Conservation (phyloP, 108 stramenopile species). For the Halocafeteria seosinensis region DNA sequence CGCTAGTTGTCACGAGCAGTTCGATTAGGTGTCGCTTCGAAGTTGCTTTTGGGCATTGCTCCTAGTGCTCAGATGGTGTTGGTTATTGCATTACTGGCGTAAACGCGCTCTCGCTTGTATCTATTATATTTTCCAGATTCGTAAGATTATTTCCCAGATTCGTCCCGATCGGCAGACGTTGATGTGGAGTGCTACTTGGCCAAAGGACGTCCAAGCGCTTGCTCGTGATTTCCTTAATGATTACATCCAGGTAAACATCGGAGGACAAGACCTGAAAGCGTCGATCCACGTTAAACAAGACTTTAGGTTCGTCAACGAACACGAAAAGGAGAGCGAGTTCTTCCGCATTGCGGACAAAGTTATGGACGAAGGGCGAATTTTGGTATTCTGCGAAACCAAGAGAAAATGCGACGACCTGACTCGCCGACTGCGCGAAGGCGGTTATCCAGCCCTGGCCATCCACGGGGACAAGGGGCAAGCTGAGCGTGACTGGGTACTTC, state of each 20-base stretch:
- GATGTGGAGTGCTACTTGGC: conserved; percentile 98
- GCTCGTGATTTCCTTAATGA: conserved; percentile 79
- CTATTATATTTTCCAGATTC: conserved; percentile 72
- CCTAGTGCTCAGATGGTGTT: too few relatives aligned
- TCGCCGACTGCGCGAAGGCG: conserved; percentile 60
- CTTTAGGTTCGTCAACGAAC: conserved; percentile 35
- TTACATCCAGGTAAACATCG: conserved; percentile 83
- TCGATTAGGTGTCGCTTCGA: too few relatives aligned
- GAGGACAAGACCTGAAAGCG: conserved; percentile 82
- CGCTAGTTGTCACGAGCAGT: too few relatives aligned
- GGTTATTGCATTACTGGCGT: too few relatives aligned
- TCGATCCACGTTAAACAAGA: conserved; percentile 92
- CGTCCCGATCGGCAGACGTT: conserved; percentile 93
- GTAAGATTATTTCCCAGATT: conserved; percentile 79
- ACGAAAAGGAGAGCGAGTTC: conserved; percentile 17
- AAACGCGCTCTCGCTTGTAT: too few relatives aligned
- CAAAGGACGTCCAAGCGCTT: conserved; percentile 74
- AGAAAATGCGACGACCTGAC: conserved; percentile 85
- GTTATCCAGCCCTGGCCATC: conserved; percentile 73
- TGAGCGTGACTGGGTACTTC: conserved; percentile 85
- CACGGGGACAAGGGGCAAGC: conserved; percentile 95
- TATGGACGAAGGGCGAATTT: conserved; percentile 56
- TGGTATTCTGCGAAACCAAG: conserved; percentile 94
- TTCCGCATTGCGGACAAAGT: conserved; percentile 49
- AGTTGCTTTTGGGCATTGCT: too few relatives aligned